Conservation (phyloP, 495 filamentous ascomycete species). For the Achaetomiella virescens region DNA sequence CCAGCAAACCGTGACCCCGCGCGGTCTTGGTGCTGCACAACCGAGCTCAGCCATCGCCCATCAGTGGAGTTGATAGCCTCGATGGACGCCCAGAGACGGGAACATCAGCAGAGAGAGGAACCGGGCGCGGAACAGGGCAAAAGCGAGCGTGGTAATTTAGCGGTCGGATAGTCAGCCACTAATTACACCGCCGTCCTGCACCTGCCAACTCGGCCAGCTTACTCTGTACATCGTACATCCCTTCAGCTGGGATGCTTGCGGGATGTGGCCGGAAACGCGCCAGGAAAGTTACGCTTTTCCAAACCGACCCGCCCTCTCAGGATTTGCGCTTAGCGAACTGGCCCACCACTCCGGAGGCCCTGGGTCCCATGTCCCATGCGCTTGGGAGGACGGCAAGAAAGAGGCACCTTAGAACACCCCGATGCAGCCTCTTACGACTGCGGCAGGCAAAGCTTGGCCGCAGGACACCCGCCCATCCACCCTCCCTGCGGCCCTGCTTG, state of each 20-base stretch:
- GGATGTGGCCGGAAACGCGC: constrained; percentile 6
- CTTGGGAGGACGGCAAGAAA: constrained; percentile 1
- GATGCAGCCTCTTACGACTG: constrained; percentile 5
- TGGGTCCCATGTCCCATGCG: constrained; percentile 13
- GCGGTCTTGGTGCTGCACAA: background rate
- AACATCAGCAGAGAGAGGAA: background rate
- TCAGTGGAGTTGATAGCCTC: constrained; percentile 1
- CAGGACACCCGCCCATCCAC: background rate
- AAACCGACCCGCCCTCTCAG: constrained; percentile 14
- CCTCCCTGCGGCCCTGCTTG: background rate
- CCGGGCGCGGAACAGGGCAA: too few species aligned
- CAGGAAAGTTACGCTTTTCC: background rate
- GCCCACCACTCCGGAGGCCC: background rate
- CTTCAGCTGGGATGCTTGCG: background rate
- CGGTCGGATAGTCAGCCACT: background rate
- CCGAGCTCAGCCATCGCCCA: background rate
- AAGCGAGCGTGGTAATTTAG: too few species aligned
- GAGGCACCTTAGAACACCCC: background rate
- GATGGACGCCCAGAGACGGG: background rate
- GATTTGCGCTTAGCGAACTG: constrained; percentile 13
- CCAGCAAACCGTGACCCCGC: constrained; percentile 2
- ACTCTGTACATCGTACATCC: background rate
- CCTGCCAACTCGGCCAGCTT: constrained; percentile 3
- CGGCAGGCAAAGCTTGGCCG: constrained; percentile 3
- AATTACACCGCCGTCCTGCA: background rate